Percentiles rank a stretch among this genome's conserved stretches.
phyloP scores from a whole-genome alignment of 2,329 filamentous ascomycete species.

The Purpureocillium lavendulum region DNA sequence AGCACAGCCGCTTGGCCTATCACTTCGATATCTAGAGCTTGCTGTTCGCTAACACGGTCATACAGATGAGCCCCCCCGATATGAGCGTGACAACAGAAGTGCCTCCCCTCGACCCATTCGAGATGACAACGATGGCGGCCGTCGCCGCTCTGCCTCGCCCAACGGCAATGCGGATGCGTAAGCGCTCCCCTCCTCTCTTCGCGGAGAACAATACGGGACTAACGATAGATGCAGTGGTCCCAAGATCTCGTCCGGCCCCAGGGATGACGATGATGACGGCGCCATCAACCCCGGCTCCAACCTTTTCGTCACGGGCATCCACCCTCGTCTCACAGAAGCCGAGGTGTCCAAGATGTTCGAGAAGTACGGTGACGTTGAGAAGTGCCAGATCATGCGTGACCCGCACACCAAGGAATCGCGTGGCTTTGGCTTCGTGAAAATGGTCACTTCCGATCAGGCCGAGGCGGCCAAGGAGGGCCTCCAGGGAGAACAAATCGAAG shows the following conservation, averaged over 20 bases:
- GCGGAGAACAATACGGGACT: no score
- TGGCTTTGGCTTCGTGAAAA: slow-evolving; percentile 98
- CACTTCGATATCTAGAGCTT: no score
- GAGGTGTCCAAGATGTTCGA: slow-evolving; percentile 94
- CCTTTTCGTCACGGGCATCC: slow-evolving; percentile 97
- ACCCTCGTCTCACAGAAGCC: slow-evolving; percentile 80
- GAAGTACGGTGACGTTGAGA: slow-evolving; percentile 98
- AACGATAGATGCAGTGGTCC: slow-evolving; percentile 36
- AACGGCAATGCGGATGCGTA: slow-evolving; percentile 33
- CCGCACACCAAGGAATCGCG: slow-evolving; percentile 97
- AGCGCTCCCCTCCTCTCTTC: slow-evolving; percentile 4
- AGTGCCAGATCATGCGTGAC: slow-evolving; percentile 99
- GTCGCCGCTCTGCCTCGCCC: slow-evolving; percentile 56
- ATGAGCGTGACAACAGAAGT: slow-evolving; percentile 59
- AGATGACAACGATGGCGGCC: slow-evolving; percentile 50
- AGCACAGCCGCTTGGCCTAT: no score
- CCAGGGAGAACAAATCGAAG: slow-evolving; percentile 91
- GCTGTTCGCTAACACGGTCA: no score
- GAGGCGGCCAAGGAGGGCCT: slow-evolving; percentile 95
- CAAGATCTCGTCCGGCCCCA: slow-evolving; percentile 44
- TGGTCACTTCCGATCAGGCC: slow-evolving; percentile 89
- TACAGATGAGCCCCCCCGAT: slow-evolving; percentile 58
- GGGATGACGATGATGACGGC: slow-evolving; percentile 61
- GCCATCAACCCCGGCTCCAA: slow-evolving; percentile 92
- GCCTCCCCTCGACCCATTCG: slow-evolving; percentile 54